Percentiles rank a stretch among this genome's conserved stretches.
Conservation (phyloP, 345 rosid genomes). For the Rhodamnia argentea region DNA sequence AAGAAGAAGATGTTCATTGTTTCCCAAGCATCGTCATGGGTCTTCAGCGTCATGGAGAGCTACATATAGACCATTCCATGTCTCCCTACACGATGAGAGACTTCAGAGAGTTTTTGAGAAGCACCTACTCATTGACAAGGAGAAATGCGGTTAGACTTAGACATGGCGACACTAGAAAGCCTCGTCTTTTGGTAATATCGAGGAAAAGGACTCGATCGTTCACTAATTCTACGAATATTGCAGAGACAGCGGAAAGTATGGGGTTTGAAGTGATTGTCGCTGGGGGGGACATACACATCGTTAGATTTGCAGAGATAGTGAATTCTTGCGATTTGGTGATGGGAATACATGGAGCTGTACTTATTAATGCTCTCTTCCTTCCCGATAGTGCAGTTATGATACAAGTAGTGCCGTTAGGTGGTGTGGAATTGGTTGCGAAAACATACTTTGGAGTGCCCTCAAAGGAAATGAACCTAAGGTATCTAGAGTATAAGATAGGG, state of each 20-base stretch:
- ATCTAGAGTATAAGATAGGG: constrained; percentile 20
- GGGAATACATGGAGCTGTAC: constrained; percentile 34
- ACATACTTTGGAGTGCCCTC: constrained; percentile 14
- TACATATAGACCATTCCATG: constrained; percentile 13
- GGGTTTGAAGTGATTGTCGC: constrained; percentile 13
- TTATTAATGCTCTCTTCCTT: constrained; percentile 24
- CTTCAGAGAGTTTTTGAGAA: constrained; percentile 14
- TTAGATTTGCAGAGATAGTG: constrained; percentile 6
- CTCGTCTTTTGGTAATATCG: constrained; percentile 11
- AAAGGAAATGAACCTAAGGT: constrained; percentile 12
- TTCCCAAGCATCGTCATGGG: constrained; percentile 13
- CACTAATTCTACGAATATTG: constrained; percentile 4
- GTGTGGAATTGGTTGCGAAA: constrained; percentile 8
- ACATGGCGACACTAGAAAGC: constrained; percentile 1
- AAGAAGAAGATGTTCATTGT: constrained; percentile 8
- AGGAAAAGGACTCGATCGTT: constrained; percentile 12
- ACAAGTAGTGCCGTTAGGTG: constrained; percentile 16
- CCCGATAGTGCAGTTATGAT: constrained; percentile 13
- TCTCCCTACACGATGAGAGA: constrained; percentile 15
- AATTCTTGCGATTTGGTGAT: constrained; percentile 25
- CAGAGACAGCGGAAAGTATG: neutral
- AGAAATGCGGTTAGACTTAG: neutral
- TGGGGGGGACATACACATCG: constrained; percentile 4
- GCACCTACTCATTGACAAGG: constrained; percentile 12
- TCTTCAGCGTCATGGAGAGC: constrained; percentile 11